phyloP scores from a whole-genome alignment of 2,329 filamentous ascomycete genomes.

The Aspergillus sp. region DNA sequence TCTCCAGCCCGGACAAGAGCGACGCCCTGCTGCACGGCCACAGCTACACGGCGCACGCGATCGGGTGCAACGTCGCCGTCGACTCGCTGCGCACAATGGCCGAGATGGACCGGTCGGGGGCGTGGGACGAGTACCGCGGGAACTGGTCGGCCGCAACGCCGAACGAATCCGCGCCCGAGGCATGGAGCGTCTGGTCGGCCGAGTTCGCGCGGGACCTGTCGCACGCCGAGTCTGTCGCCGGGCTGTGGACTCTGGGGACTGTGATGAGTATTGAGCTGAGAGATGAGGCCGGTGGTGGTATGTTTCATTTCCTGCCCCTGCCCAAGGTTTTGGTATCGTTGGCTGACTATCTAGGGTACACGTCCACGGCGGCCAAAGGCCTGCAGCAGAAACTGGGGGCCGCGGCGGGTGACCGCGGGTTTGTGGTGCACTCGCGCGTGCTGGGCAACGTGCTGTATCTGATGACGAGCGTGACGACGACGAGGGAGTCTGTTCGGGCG shows the following conservation, averaged over 20 bases:
- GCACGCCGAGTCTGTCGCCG: constrained; percentile 45
- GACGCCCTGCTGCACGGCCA: constrained; percentile 76
- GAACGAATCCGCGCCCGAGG: constrained; percentile 7
- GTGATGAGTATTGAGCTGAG: constrained; percentile 58
- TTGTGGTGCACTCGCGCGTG: constrained; percentile 50
- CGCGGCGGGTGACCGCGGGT: constrained; percentile 25
- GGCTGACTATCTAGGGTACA: constrained; percentile 50
- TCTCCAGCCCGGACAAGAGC: constrained; percentile 62
- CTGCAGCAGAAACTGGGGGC: constrained; percentile 45
- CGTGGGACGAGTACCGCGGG: constrained; percentile 48
- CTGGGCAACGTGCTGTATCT: constrained; percentile 53
- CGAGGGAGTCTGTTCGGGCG: constrained; percentile 29
- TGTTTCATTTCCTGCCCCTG: too few relatives aligned
- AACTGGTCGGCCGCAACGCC: constrained; percentile 35
- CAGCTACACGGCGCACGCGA: constrained; percentile 75
- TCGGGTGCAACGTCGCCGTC: constrained; percentile 71
- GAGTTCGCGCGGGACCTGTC: constrained; percentile 53
- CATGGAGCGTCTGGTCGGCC: constrained; percentile 65
- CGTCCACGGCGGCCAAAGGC: constrained; percentile 45
- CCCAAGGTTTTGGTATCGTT: too few relatives aligned
- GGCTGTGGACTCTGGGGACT: constrained; percentile 64
- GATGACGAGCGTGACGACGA: constrained; percentile 49
- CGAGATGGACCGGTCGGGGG: constrained; percentile 45
- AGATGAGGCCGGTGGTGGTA: constrained; percentile 40
- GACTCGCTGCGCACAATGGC: constrained; percentile 54